A percentile compares a stretch with the other conserved stretches of the same genome.
Conservation (phyloP, 345 rosid genomes). For the Limnanthes douglasii region DNA sequence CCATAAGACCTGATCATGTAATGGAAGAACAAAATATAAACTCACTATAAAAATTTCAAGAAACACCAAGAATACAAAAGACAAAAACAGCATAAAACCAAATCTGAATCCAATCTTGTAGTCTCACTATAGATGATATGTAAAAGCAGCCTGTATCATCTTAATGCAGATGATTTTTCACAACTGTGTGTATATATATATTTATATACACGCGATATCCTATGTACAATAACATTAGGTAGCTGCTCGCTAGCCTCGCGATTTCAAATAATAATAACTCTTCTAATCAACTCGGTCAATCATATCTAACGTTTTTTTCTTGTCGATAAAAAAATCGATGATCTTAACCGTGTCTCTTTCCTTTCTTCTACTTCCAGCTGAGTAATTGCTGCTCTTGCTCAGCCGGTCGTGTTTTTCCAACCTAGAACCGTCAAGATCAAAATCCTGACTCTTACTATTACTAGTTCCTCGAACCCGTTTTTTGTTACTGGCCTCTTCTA, state of each 20-base stretch:
- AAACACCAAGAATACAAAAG: too few species aligned
- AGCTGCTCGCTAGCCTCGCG: slow-evolving; percentile 5
- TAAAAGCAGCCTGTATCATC: not conserved
- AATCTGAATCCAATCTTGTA: too few species aligned
- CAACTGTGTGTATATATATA: not conserved
- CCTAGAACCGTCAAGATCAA: slow-evolving; percentile 17
- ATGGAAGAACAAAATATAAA: too few species aligned
- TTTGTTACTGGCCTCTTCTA: slow-evolving; percentile 16
- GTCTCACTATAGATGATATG: too few species aligned
- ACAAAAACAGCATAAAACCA: too few species aligned
- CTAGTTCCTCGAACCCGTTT: slow-evolving; percentile 16
- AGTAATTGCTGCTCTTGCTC: slow-evolving; percentile 32
- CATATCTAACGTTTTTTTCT: slow-evolving; percentile 40
- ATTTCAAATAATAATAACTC: slow-evolving; percentile 9
- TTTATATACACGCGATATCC: not conserved
- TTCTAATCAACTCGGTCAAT: slow-evolving; percentile 35
- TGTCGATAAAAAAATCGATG: slow-evolving; percentile 29
- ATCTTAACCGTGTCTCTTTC: slow-evolving; percentile 18
- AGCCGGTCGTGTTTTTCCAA: slow-evolving; percentile 28
- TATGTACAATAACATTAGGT: slow-evolving; percentile 1
- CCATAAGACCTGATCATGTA: too few species aligned
- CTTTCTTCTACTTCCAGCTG: slow-evolving; percentile 24
- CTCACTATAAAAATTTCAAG: too few species aligned
- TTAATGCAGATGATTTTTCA: not conserved
- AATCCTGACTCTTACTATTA: slow-evolving; percentile 35